Base-by-base conservation (phyloP, 257 asterid genomes). In the Coffea canephora region DNA sequence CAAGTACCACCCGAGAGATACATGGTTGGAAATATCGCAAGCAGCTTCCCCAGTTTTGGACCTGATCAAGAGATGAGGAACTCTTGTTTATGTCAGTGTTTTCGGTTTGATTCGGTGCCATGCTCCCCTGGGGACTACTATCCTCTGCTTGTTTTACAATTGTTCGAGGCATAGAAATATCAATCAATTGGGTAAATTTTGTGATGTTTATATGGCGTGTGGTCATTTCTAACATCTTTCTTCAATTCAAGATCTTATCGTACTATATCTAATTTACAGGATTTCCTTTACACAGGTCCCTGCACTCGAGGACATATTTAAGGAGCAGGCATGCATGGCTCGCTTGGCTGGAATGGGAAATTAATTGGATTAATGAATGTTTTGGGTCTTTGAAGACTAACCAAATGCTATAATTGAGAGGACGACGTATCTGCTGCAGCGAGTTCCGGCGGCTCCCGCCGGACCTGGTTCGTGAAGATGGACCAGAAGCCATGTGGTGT, bases 1-100 rank as follows among this genome's bases (percentile, higher is more conserved):
- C 97, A 94, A 0, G 97, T 72, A 8, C 95, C 97, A 5, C 91
- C 89, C 3, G 97, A 86, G 2, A 94, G 86, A 84, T 92, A 92
- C 90, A 91, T 73, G 9, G 86, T 84, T 8, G 98, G 98, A 83
- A 92, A 92, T 4, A 91, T 71, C 14, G 90, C 91, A 0, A 88
- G 73, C 77, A 87, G 39, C 61, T 91, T 94, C n/a, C 95, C 98
- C 77, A 86, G 45, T 54, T 80, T 91, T 73, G 80, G 85, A 72
- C 98, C 97, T 93, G 77, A 74, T 57, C 57, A 69, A 65, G 9
- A 8, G 12, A 41, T 19, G 34, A 52, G n/a, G 21, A 61, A 19
- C 21, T 18, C 15, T 36, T 27, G 10, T 9, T 7, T 14, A 23
- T 67, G 7, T 13, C 36, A 6, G 46, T 13, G 7, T 50, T 50